Percentiles rank a stretch among this genome's conserved stretches.
phyloP scores from a whole-genome alignment of 2,329 filamentous ascomycete species.

The Ophidiomyces ophidiicola region DNA sequence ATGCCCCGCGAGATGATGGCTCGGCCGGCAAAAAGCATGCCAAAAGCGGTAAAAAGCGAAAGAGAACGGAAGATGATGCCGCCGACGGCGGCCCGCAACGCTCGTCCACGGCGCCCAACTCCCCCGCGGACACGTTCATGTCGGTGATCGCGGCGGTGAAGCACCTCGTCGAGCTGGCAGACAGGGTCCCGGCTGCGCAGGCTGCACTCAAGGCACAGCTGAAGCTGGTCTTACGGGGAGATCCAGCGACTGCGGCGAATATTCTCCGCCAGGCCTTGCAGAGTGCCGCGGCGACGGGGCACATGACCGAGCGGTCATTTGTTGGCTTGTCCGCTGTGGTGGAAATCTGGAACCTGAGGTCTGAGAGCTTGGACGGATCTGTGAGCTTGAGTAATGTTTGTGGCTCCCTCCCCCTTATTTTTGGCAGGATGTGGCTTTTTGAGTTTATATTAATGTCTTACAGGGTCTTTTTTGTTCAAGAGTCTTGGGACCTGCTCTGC shows the following conservation, averaged over 20 bases:
- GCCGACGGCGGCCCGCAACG: not conserved
- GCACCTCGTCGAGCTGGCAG: slow-evolving; percentile 7
- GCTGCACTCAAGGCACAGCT: slow-evolving; percentile 25
- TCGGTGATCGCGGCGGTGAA: slow-evolving; percentile 9
- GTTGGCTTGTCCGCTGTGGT: slow-evolving; percentile 26
- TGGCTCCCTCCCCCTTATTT: no score
- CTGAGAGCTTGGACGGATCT: slow-evolving; percentile 24
- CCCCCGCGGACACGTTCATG: slow-evolving; percentile 4
- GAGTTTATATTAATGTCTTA: slow-evolving; percentile 9
- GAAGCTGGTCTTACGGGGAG: slow-evolving; percentile 29
- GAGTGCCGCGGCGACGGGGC: not conserved
- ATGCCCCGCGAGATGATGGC: slow-evolving; percentile 14
- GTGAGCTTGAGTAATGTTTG: slow-evolving; percentile 27
- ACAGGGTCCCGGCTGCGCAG: slow-evolving; percentile 16
- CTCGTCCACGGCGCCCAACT: not conserved
- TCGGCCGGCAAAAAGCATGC: slow-evolving; percentile 16
- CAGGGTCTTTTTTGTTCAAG: slow-evolving; percentile 4
- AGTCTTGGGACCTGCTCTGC: slow-evolving; percentile 7
- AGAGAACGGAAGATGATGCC: slow-evolving; percentile 21
- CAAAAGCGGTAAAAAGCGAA: slow-evolving; percentile 28
- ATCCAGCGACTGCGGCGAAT: slow-evolving; percentile 25
- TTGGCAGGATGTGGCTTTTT: not conserved
- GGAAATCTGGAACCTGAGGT: slow-evolving; percentile 30
- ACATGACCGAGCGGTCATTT: slow-evolving; percentile 19
- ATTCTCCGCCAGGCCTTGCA: slow-evolving; percentile 18